Percentiles rank a stretch among this genome's conserved stretches.
These are phyloP conservation scores for Plasmodium gonderi DNA, from an alignment of 169 alveolate species.

Conservation along the genomic window DNA sequence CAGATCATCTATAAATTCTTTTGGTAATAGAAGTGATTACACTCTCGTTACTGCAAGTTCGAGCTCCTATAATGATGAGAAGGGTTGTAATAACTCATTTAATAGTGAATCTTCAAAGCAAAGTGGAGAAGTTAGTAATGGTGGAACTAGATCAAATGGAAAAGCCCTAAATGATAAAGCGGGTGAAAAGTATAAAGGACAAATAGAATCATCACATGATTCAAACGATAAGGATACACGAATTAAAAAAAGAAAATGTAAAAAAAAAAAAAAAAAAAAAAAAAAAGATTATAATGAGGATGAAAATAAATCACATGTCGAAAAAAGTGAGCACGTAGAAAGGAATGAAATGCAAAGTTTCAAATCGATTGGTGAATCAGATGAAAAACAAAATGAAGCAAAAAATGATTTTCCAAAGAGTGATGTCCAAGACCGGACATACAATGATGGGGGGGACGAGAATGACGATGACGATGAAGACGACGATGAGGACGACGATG, in stretches of 20 bases:
- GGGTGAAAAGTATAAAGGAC: background rate
- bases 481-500: conserved; percentile 32
- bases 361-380: background rate
- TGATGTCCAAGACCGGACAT: background rate
- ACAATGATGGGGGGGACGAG: conserved; percentile 10
- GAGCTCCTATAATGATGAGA: background rate
- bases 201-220: background rate
- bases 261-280: conserved; percentile 12
- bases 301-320: background rate
- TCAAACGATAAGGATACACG: background rate
- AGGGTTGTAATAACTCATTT: background rate
- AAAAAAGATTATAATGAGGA: background rate
- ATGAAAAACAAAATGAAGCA: background rate
- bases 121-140: background rate
- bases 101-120: background rate
- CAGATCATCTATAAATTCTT: background rate
- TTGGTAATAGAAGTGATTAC: background rate
- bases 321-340: background rate
- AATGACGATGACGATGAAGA: conserved; percentile 47
- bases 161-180: background rate
- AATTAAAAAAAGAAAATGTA: conserved; percentile 13
- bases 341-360: background rate
- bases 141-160: background rate
- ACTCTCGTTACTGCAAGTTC: conserved; percentile 32
- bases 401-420: background rate